These are phyloP conservation scores for Syzygium aqueum DNA, from an alignment of 345 rosid species.

Conservation along the genomic window DNA sequence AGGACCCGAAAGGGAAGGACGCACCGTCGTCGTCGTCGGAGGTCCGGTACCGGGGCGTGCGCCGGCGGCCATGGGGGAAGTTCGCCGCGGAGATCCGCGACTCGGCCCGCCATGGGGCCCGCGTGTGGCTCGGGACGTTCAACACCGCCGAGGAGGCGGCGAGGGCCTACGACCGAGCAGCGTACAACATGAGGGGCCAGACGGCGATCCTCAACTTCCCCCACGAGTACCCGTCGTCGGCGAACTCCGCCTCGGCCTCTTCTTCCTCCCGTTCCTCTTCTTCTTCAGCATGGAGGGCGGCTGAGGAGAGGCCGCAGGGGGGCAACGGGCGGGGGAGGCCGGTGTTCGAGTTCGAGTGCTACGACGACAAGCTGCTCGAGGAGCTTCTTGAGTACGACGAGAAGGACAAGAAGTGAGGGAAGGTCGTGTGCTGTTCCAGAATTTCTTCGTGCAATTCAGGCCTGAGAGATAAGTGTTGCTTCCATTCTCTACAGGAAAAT, in stretches of 20 bases:
- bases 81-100: conserved; percentile 90
- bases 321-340: conserved; percentile 6
- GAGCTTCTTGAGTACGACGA: conserved; percentile 68
- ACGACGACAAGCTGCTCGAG: conserved; percentile 69
- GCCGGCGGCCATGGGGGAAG: conserved; percentile 89
- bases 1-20: neutral
- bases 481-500: neutral
- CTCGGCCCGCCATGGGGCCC: conserved; percentile 61
- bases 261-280: conserved; percentile 16
- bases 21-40: neutral
- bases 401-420: conserved; percentile 15
- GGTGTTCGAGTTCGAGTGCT: conserved; percentile 72
- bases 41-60: conserved; percentile 60
- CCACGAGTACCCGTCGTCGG: conserved; percentile 42
- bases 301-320: neutral
- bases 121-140: conserved; percentile 89
- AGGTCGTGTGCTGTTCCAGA: neutral
- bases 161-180: conserved; percentile 80
- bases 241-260: conserved; percentile 16
- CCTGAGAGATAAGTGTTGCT: neutral
- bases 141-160: conserved; percentile 89
- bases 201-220: conserved; percentile 75
- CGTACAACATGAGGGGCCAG: conserved; percentile 79
- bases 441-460: neutral
- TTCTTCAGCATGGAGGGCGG: conserved; percentile 13